Conservation (phyloP, 2,329 filamentous ascomycete genomes). For the Microcyclospora tardicrescens region DNA sequence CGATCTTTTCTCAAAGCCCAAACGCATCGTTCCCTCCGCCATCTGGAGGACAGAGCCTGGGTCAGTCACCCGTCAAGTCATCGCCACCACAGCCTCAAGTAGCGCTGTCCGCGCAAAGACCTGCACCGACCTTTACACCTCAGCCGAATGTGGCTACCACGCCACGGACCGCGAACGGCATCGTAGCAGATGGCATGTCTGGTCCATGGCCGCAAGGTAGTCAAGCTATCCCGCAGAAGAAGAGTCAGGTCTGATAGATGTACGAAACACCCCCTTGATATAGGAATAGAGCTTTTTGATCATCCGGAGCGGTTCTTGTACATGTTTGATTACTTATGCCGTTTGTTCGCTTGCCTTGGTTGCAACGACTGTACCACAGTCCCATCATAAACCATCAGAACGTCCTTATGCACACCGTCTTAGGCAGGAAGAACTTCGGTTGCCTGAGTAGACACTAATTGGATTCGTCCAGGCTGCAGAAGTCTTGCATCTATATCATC, state of each 20-base stretch:
- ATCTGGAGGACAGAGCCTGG: not conserved
- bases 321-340: too few species aligned
- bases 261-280: not conserved
- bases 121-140: constrained; percentile 2
- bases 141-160: too few species aligned
- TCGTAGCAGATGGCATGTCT: constrained; percentile 22
- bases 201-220: constrained; percentile 20
- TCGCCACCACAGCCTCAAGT: constrained; percentile 11
- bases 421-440: too few species aligned
- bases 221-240: constrained; percentile 20
- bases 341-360: too few species aligned
- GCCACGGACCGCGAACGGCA: constrained; percentile 6
- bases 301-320: too few species aligned
- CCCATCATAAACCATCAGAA: too few species aligned
- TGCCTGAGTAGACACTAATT: too few species aligned
- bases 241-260: constrained; percentile 11
- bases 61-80: constrained; percentile 15
- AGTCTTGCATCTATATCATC: too few species aligned
- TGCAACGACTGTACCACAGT: too few species aligned
- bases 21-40: constrained; percentile 20
- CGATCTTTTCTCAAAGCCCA: constrained; percentile 14
- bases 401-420: too few species aligned
- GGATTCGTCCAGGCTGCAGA: too few species aligned
- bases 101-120: not conserved
- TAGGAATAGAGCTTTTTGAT: too few species aligned